Base-by-base conservation (phyloP, 768 basidiomycete genomes). In the Chalciporus pseudorubinellus region DNA sequence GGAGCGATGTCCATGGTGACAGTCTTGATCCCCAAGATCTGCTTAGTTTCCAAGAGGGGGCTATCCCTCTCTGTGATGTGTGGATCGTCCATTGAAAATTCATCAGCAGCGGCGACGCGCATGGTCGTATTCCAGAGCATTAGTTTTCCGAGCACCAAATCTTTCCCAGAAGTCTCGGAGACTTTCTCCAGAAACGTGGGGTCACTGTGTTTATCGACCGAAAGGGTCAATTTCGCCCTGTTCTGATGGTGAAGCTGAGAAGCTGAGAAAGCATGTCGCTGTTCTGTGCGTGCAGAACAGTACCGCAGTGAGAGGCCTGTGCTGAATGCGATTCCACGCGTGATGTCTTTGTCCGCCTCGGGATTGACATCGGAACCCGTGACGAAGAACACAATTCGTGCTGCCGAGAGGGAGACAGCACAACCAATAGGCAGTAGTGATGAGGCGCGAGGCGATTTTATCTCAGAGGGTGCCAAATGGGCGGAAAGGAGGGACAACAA, bases 351-450 rank as follows among this genome's bases (percentile, higher is more conserved):
- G 34, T 78, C 77, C 48, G 87, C 87, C 0, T 75, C 69, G 0
- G 89, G 89, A 55, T 91, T 91, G 48, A 93, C 76, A 64, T 95
- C 94, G 31, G 79, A 79, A n/a, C 85, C 81, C 7, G 89, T 88
- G 45, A 92, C 63, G 50, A 89, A 83, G 10, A 89, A 61, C 22
- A 84, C 81, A 41, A 88, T 71, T 31, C 80, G 79, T 1, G 76
- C 79, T 39, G 94, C 56, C 0, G 88, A 77, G 29, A 86, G 19
- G 24, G 83, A 79, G 20, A 77, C 59, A 6, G 77, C 73, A 26
- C 86, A 56, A 2, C 90, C 89, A 11, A 73, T 64, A 2, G 83
- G 82, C 19, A 88, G 67, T 28, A 64, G 58, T 44, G 74, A 64
- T 5, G 72, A 61, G 22, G 72, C 56, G 18, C 41, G 44, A 28